Percentiles rank a stretch among this genome's conserved stretches.
phyloP scores from a whole-genome alignment of 176 grass and related monocot genomes.

The Chrysopogon serrulatus region DNA sequence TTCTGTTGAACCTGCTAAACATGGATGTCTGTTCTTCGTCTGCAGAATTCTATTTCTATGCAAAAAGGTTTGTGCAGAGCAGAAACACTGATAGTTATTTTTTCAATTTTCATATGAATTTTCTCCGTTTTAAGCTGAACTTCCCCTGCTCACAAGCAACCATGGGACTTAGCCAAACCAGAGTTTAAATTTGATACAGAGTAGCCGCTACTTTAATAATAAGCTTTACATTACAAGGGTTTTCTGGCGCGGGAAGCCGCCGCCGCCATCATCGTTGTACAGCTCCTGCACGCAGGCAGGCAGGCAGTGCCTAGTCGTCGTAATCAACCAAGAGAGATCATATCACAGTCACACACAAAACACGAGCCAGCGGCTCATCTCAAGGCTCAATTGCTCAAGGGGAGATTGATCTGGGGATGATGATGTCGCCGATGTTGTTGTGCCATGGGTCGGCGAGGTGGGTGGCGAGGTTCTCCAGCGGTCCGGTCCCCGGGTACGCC shows the following conservation, averaged over 20 bases:
- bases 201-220: background rate
- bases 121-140: too few relatives aligned
- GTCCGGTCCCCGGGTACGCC: constrained; percentile 87
- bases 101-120: too few relatives aligned
- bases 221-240: constrained; percentile 33
- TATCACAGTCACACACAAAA: background rate
- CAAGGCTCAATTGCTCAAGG: constrained; percentile 63
- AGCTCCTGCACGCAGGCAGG: constrained; percentile 1
- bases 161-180: background rate
- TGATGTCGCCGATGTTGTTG: constrained; percentile 92
- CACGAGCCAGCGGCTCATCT: background rate
- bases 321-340: background rate
- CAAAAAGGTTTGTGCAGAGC: too few relatives aligned
- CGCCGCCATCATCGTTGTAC: constrained; percentile 11
- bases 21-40: too few relatives aligned
- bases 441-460: constrained; percentile 99
- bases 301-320: background rate
- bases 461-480: constrained; percentile 84
- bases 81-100: too few relatives aligned
- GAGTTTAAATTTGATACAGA: background rate
- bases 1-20: too few relatives aligned
- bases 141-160: background rate
- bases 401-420: constrained; percentile 77
- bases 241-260: background rate
- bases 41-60: too few relatives aligned